Percentiles rank a stretch among this genome's conserved stretches.
Evolutionary conservation across 2,329 filamentous ascomycete species (phyloP).

Genomic region (Ceratocystis destructans): DNA sequence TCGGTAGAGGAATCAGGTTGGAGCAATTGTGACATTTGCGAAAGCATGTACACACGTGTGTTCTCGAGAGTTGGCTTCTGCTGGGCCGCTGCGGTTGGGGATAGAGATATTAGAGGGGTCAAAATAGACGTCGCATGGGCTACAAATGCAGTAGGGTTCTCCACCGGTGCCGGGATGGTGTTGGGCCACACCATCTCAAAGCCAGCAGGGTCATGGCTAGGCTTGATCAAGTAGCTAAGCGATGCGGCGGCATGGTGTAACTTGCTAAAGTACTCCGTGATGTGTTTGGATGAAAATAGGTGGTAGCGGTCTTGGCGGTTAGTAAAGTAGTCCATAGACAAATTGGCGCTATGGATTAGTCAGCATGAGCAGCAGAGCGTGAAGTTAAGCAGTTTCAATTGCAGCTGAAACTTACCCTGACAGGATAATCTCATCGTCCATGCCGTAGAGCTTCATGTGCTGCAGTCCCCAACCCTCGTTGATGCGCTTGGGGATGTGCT

Average conservation of each 20-base stretch:
- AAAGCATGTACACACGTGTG: conserved; percentile 72
- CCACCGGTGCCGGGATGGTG: conserved; percentile 58
- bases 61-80: conserved; percentile 27
- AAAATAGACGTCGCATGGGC: conserved; percentile 53
- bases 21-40: conserved; percentile 78
- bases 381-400: background rate
- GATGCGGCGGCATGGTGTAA: conserved; percentile 66
- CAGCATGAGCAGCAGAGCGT: conserved; percentile 3
- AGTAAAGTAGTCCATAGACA: conserved; percentile 90
- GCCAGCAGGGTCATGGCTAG: conserved; percentile 39
- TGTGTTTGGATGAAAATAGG: conserved; percentile 62
- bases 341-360: conserved; percentile 47
- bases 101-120: conserved; percentile 46
- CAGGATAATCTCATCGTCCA: conserved; percentile 90
- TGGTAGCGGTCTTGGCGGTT: conserved; percentile 93
- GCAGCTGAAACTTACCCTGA: conserved; percentile 48
- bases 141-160: conserved; percentile 56
- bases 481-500: conserved; percentile 70
- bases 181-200: conserved; percentile 70
- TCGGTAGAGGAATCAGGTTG: conserved; percentile 74
- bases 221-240: conserved; percentile 68
- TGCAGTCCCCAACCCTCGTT: conserved; percentile 98
- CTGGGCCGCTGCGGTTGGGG: conserved; percentile 19
- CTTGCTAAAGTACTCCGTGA: conserved; percentile 69
- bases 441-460: conserved; percentile 96